Evolutionary conservation across 192 early-diverging fungal genomes (phyloP), one percentile per base, ranked within the genome.

Genomic region (Entomortierella parvispora): DNA sequence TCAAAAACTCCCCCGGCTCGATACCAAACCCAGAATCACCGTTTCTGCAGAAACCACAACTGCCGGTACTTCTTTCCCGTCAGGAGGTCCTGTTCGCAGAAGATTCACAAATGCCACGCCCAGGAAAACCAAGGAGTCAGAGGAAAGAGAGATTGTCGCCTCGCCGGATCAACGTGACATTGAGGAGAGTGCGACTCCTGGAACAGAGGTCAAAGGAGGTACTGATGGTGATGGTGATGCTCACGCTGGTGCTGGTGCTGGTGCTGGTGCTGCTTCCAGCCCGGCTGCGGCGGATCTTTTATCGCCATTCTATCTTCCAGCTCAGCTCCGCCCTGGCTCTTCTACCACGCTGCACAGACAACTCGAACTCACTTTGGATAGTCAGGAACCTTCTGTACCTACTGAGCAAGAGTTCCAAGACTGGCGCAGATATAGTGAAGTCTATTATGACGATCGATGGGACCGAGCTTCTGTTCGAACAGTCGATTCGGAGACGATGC

Each of bases 361-460:
- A 52, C 58, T 46, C 52, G 42, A 26, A 55, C 68, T 58, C 18
- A 55, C 25, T 43, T 40, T 17, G 18, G 8, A 44, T 44, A 22
- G 5, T 4, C 34, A 32, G n/a, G 22, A 26, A 43, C 34, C 8
- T 20, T 2, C 22, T n/a, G 22, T 58, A 23, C 34, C 28, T 10
- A 58, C 45, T 2, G 28, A 3, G 7, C 6, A 14, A 46, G 45
- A 12, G 32, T 26, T 15, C 6, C 44, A 26, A 23, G 62, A 77
- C 22, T 77, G 74, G 74, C 44, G 52, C 3, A 14, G 12, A 1
- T 22, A 77, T 22, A 68, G 66, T 48, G 54, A 32, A 1, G 28
- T 68, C 22, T 77, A 68, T 64, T 54, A 77, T 49, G 66, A 77
- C 33, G 61, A 62, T n/a, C 65, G 74, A 12, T 77, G 74, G 74